phyloP scores from a whole-genome alignment of 495 filamentous ascomycete species.

The Penicillium paxilli region DNA sequence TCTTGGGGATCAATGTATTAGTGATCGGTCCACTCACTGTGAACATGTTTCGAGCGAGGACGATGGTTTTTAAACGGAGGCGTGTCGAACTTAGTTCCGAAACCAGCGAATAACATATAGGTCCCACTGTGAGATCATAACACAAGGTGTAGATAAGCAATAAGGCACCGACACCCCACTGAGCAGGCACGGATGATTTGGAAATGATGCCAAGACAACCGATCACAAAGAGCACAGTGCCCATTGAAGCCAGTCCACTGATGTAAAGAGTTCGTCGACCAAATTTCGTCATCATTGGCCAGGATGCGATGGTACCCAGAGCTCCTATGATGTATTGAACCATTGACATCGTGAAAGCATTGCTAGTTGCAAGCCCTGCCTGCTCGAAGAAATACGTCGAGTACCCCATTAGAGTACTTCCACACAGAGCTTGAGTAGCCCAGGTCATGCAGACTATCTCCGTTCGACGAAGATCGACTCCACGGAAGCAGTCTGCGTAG shows the following conservation, averaged over 20 bases:
- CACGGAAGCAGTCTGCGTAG: slow-evolving; percentile 72
- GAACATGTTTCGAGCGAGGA: slow-evolving; percentile 65
- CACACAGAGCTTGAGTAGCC: slow-evolving; percentile 29
- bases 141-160: slow-evolving; percentile 67
- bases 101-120: slow-evolving; percentile 73
- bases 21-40: slow-evolving; percentile 68
- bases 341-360: slow-evolving; percentile 26
- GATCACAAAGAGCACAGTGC: slow-evolving; percentile 45
- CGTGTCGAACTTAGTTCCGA: slow-evolving; percentile 67
- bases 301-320: slow-evolving; percentile 23
- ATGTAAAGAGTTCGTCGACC: slow-evolving; percentile 57
- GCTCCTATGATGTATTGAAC: slow-evolving; percentile 28
- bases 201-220: slow-evolving; percentile 64
- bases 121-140: slow-evolving; percentile 71
- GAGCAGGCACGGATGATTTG: slow-evolving; percentile 47
- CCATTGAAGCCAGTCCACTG: slow-evolving; percentile 45
- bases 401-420: slow-evolving; percentile 37
- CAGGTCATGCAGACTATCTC: slow-evolving; percentile 66
- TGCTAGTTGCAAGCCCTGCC: slow-evolving; percentile 51
- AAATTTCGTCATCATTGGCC: slow-evolving; percentile 35
- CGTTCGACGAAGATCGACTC: slow-evolving; percentile 67
- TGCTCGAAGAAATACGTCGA: slow-evolving; percentile 64
- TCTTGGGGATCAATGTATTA: slow-evolving; percentile 44
- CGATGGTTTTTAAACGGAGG: slow-evolving; percentile 71
- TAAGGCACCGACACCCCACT: slow-evolving; percentile 62